phyloP scores from a whole-genome alignment of 768 basidiomycete genomes.

The Lactifluus hygrophoroides region DNA sequence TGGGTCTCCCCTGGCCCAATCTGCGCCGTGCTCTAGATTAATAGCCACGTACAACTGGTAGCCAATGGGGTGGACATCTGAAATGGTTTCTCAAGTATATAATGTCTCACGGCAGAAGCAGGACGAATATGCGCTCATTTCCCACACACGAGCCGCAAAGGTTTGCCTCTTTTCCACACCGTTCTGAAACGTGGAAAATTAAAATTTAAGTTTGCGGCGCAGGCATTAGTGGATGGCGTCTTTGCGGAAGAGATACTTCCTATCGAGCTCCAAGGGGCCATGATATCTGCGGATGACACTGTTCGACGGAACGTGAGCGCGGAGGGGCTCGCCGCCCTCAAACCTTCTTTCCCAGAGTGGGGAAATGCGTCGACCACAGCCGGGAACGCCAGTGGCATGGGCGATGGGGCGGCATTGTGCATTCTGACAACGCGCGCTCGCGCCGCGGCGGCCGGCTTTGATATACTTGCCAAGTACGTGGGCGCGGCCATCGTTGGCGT shows the following conservation, averaged over 20 bases:
- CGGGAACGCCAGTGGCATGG: conserved; percentile 82
- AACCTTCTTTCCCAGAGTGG: conserved; percentile 84
- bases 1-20: conserved; percentile 21
- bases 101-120: conserved; percentile 73
- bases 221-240: conserved; percentile 61
- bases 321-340: conserved; percentile 69
- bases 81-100: conserved; percentile 78
- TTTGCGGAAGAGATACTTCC: conserved; percentile 90
- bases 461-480: conserved; percentile 78
- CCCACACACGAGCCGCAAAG: conserved; percentile 71
- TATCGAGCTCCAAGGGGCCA: conserved; percentile 58
- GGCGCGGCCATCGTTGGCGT: conserved; percentile 72
- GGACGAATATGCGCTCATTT: conserved; percentile 84
- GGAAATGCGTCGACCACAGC: conserved; percentile 63
- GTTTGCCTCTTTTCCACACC: conserved; percentile 28
- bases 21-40: background rate
- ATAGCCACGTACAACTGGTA: conserved; percentile 26
- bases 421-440: conserved; percentile 73
- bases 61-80: conserved; percentile 96
- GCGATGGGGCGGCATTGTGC: conserved; percentile 86
- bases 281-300: conserved; percentile 77
- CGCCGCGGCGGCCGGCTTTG: conserved; percentile 69
- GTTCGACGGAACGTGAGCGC: conserved; percentile 74
- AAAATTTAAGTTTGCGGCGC: background rate
- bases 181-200: background rate